These are phyloP conservation scores for Gentiana dahurica DNA, from an alignment of 257 asterid species.

Conservation along the genomic window DNA sequence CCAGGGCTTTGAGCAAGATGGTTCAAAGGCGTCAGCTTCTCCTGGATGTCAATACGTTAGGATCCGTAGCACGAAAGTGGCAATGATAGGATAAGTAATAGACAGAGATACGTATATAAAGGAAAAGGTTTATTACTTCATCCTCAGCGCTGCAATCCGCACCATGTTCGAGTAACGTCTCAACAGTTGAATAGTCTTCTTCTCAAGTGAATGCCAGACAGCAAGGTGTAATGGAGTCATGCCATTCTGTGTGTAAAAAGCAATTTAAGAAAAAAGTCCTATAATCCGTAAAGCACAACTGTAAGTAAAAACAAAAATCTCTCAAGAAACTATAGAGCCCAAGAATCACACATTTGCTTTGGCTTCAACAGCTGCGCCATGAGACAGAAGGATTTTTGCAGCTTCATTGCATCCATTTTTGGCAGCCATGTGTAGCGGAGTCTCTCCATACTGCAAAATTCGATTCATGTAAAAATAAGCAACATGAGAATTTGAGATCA, in stretches of 20 bases:
- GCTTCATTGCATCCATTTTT: conserved; percentile 95
- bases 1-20: conserved; percentile 86
- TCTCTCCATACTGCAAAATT: conserved; percentile 78
- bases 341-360: conserved; percentile 69
- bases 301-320: not conserved
- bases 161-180: conserved; percentile 66
- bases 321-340: not conserved
- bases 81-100: not conserved
- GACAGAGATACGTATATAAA: conserved; percentile 5
- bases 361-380: conserved; percentile 80
- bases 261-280: conserved; percentile 1
- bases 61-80: conserved; percentile 24
- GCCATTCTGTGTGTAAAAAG: conserved; percentile 54
- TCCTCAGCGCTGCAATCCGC: conserved; percentile 94
- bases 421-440: conserved; percentile 98
- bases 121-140: conserved; percentile 29
- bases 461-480: conserved; percentile 6
- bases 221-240: conserved; percentile 99
- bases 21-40: conserved; percentile 80
- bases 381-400: conserved; percentile 72
- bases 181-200: conserved; percentile 69
- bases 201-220: conserved; percentile 93
- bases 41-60: conserved; percentile 41
- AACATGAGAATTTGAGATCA: conserved; percentile 8
- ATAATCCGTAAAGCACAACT: not conserved